A percentile compares a stretch with the other conserved stretches of the same genome.
These are phyloP conservation scores for Penicillium ochrochloron DNA, from an alignment of 495 filamentous ascomycete genomes.

Conservation along the genomic window DNA sequence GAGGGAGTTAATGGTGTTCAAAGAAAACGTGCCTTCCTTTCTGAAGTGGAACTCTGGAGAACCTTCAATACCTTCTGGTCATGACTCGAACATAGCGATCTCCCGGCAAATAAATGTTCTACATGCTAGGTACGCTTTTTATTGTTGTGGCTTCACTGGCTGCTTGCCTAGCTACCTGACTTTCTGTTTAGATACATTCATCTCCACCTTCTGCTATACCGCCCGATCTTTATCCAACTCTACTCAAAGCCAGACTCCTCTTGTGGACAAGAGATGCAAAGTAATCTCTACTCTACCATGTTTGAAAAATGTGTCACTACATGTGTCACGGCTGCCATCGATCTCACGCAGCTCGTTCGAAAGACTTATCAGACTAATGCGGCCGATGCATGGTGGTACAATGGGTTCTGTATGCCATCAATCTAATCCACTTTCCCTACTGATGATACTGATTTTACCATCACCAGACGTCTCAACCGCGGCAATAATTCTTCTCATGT, in stretches of 20 bases:
- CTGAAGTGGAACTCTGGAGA: conserved; percentile 37
- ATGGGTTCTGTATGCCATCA: conserved; percentile 39
- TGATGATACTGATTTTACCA: background rate
- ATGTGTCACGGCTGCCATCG: conserved; percentile 41
- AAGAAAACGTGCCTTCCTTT: conserved; percentile 33
- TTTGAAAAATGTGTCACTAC: conserved; percentile 35
- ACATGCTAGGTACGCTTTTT: conserved; percentile 33
- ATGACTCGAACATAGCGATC: conserved; percentile 18
- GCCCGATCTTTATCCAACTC: conserved; percentile 48
- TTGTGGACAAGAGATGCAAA: conserved; percentile 10
- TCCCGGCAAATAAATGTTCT: conserved; percentile 43
- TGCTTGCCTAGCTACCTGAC: background rate
- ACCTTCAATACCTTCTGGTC: conserved; percentile 7
- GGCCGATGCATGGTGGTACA: conserved; percentile 50
- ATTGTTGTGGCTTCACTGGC: background rate
- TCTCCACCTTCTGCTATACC: conserved; percentile 45
- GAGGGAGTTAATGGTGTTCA: conserved; percentile 35
- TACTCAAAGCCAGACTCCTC: conserved; percentile 31
- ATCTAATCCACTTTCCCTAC: background rate
- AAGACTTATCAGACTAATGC: conserved; percentile 36
- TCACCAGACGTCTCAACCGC: background rate
- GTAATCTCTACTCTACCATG: conserved; percentile 37
- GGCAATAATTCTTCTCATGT: background rate
- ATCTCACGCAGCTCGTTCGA: conserved; percentile 38
- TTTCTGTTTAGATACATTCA: conserved; percentile 39